These are phyloP conservation scores for Gossypium mustelinum DNA, from an alignment of 345 rosid genomes.

Conservation along the genomic window DNA sequence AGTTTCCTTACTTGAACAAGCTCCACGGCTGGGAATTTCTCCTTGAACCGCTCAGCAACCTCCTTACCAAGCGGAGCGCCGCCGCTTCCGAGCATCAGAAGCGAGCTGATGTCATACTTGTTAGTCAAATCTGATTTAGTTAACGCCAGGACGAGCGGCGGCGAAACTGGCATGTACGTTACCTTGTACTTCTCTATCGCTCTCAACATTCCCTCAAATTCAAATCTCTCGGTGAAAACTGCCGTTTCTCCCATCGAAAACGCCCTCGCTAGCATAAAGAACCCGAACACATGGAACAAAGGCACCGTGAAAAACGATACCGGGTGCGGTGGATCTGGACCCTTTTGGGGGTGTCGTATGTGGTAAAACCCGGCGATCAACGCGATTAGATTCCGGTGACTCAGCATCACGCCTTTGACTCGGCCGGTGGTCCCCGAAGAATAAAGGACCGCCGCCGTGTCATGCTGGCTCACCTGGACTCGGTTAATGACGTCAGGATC, in stretches of 20 bases:
- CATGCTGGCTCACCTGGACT: slow-evolving; percentile 46
- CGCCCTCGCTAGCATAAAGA: slow-evolving; percentile 39
- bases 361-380: slow-evolving; percentile 45
- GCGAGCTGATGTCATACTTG: slow-evolving; percentile 63
- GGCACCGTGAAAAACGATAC: slow-evolving; percentile 52
- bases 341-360: background rate
- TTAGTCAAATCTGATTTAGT: slow-evolving; percentile 59
- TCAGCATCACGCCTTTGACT: slow-evolving; percentile 62
- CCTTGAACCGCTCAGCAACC: slow-evolving; percentile 52
- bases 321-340: slow-evolving; percentile 27
- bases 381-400: slow-evolving; percentile 70
- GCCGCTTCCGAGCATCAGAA: slow-evolving; percentile 51
- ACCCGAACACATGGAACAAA: slow-evolving; percentile 50
- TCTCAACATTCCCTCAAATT: slow-evolving; percentile 45
- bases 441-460: slow-evolving; percentile 61
- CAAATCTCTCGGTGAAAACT: slow-evolving; percentile 50
- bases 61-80: slow-evolving; percentile 90
- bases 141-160: slow-evolving; percentile 67
- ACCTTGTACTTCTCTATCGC: slow-evolving; percentile 57
- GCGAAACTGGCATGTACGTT: slow-evolving; percentile 70
- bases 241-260: slow-evolving; percentile 36
- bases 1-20: slow-evolving; percentile 48
- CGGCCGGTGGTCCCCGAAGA: slow-evolving; percentile 85
- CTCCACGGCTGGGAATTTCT: slow-evolving; percentile 67
- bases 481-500: slow-evolving; percentile 5